These are phyloP conservation scores for Letharia columbiana DNA, from an alignment of 495 filamentous ascomycete species.

Conservation along the genomic window DNA sequence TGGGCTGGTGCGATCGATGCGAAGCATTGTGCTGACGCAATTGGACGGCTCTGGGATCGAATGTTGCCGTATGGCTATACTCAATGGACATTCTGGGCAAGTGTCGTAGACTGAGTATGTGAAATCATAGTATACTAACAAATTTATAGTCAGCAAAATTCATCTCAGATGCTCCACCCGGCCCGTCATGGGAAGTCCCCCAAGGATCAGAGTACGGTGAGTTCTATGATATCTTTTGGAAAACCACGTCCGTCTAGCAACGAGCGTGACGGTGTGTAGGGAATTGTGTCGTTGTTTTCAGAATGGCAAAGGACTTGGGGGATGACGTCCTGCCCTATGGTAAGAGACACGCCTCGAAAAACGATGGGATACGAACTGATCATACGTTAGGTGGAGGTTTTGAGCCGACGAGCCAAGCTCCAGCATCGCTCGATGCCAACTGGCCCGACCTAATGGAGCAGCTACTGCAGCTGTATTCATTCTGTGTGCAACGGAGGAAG, in stretches of 20 bases:
- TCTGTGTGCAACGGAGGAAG: neutral
- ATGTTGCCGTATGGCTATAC: neutral
- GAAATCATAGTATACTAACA: neutral
- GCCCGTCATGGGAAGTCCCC: slow-evolving; percentile 5
- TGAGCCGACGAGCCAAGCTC: neutral
- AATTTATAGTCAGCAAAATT: neutral
- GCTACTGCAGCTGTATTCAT: neutral
- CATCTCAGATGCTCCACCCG: neutral
- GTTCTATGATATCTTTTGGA: too few species aligned
- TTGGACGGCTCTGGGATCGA: neutral
- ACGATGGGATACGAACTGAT: neutral
- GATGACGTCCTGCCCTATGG: neutral
- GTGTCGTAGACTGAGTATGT: neutral
- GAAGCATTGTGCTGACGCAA: neutral
- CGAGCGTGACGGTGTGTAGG: neutral
- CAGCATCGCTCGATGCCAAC: neutral
- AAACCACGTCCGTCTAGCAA: neutral
- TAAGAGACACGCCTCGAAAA: slow-evolving; percentile 1
- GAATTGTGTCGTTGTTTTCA: slow-evolving; percentile 2
- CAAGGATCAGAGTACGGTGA: neutral
- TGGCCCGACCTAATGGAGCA: neutral
- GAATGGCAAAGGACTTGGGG: slow-evolving; percentile 2
- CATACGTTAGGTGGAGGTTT: neutral
- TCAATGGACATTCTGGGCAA: neutral
- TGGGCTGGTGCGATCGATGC: neutral